phyloP scores from a whole-genome alignment of 208 protist genomes.

The Entamoeba invadens region DNA sequence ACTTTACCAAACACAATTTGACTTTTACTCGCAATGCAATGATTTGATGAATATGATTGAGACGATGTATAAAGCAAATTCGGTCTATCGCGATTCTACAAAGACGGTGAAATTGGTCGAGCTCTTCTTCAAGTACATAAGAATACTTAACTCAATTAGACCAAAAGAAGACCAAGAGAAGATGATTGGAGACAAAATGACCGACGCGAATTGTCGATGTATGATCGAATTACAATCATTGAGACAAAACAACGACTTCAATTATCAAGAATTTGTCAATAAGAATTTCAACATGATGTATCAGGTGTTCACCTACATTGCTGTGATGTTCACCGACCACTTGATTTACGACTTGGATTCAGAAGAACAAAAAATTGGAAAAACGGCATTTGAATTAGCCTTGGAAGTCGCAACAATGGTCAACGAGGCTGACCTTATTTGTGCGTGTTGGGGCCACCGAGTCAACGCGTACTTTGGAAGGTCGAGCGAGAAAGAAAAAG shows the following conservation, averaged over 20 bases:
- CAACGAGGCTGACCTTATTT: background rate
- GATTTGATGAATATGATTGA: background rate
- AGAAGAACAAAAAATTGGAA: background rate
- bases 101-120: background rate
- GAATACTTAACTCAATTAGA: background rate
- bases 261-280: background rate
- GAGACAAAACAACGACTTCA: background rate
- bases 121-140: background rate
- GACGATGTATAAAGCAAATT: background rate
- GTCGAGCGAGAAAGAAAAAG: background rate
- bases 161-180: background rate
- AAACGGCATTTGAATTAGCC: background rate
- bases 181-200: background rate
- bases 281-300: background rate
- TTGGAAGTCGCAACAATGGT: background rate
- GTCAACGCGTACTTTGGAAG: background rate
- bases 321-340: background rate
- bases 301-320: background rate
- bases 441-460: background rate
- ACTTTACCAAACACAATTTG: background rate
- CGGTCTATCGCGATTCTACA: background rate
- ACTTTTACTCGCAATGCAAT: background rate
- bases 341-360: background rate
- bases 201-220: background rate
- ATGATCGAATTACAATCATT: background rate